These are phyloP conservation scores for Talaromyces trachyspermus DNA, from an alignment of 495 filamentous ascomycete genomes.

Conservation along the genomic window DNA sequence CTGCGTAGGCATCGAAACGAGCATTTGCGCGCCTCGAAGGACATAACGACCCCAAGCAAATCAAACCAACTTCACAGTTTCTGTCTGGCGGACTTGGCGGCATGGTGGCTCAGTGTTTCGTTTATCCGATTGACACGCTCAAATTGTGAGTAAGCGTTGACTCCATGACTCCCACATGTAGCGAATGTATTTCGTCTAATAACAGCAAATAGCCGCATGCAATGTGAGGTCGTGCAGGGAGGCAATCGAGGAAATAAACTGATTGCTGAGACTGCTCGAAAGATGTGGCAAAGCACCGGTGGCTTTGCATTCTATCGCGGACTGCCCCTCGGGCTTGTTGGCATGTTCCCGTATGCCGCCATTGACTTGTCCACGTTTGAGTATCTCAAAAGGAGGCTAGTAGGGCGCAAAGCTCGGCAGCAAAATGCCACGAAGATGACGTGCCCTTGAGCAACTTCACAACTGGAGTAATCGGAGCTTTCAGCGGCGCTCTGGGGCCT, in stretches of 20 bases:
- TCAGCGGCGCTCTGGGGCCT: conserved; percentile 92
- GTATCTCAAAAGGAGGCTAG: conserved; percentile 70
- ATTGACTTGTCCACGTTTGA: conserved; percentile 96
- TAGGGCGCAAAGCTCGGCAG: conserved; percentile 61
- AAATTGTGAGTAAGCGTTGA: conserved; percentile 65
- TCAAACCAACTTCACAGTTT: conserved; percentile 80
- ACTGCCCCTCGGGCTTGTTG: conserved; percentile 81
- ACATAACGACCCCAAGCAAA: conserved; percentile 69
- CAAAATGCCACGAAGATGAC: conserved; percentile 74
- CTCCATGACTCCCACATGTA: background rate
- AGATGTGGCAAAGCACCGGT: conserved; percentile 74
- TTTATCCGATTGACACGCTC: conserved; percentile 94
- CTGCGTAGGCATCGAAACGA: conserved; percentile 70
- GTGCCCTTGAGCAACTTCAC: conserved; percentile 65
- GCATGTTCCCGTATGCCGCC: conserved; percentile 96
- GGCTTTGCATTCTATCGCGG: conserved; percentile 80
- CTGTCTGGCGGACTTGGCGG: conserved; percentile 83
- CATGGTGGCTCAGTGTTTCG: conserved; percentile 90
- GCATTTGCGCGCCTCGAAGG: conserved; percentile 82
- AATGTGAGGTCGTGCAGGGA: conserved; percentile 85
- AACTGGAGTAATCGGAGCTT: conserved; percentile 77
- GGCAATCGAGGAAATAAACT: conserved; percentile 79
- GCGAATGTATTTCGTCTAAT: background rate
- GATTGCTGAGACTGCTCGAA: conserved; percentile 69
- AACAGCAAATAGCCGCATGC: conserved; percentile 58